Percentiles rank a stretch among this genome's conserved stretches.
Conservation (phyloP, 83 land plant genomes). For the Thuja plicata region DNA sequence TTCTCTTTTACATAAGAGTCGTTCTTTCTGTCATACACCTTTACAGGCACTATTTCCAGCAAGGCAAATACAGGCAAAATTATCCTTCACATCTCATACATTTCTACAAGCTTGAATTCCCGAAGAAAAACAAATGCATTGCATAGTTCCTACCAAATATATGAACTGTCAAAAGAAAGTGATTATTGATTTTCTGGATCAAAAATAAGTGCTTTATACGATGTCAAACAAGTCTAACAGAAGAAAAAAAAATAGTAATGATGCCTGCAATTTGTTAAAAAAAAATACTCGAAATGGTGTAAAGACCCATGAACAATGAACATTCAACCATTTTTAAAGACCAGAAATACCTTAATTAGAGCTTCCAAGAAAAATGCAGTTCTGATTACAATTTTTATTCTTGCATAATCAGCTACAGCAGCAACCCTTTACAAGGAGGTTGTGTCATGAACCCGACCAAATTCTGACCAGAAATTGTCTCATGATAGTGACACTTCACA, state of each 20-base stretch:
- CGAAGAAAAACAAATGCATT: background rate
- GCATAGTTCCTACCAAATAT: background rate
- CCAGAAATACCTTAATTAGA: too few species aligned
- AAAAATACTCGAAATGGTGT: background rate
- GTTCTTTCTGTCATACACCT: background rate
- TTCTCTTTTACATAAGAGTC: background rate
- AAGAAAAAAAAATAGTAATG: too few species aligned
- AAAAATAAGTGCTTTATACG: background rate
- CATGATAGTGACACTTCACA: too few species aligned
- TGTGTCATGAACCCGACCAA: too few species aligned
- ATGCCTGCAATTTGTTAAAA: background rate
- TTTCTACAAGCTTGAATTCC: background rate
- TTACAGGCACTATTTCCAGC: background rate
- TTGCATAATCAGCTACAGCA: too few species aligned
- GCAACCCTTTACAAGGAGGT: too few species aligned
- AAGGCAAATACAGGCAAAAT: background rate
- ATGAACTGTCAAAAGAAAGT: background rate
- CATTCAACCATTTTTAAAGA: too few species aligned
- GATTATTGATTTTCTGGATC: background rate
- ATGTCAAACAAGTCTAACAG: background rate
- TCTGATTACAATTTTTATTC: too few species aligned
- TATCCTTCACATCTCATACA: background rate
- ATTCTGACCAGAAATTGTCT: too few species aligned
- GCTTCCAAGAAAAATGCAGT: too few species aligned
- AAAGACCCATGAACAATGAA: too few species aligned